Base-by-base conservation (phyloP, 2,329 filamentous ascomycete genomes). In the Pseudomassariella vexata region DNA sequence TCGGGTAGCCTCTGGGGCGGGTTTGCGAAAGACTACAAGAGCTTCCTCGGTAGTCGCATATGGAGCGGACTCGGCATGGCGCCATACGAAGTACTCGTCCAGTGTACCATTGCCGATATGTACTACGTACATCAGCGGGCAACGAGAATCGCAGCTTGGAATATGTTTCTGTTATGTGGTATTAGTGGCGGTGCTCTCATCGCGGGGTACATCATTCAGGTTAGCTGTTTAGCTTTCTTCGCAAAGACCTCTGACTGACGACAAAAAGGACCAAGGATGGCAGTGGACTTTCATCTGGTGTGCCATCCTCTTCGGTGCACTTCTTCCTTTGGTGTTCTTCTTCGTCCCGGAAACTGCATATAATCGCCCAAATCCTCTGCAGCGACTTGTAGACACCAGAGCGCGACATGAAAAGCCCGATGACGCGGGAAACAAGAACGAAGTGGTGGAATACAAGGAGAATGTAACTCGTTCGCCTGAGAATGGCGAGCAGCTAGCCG, bases 321-420 rank as follows among this genome's bases (percentile, higher is more conserved):
- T 69, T 30, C 49, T 62, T 12, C 40, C 67, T 10, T 47, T 65
- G 3, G 58, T 69, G 12, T 48, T 67, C 33, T 53, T 72, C 27
- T 63, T 71, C 34, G 66, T 70, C 4, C 68, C 67, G 1, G 68
- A 73, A 43, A 72, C 69, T 11, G 60, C 61, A 2, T 73, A 68
- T 48, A 55, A 53, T 34, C 54, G 67, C 15, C 43, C 45, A 12
- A 42, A 40, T 6, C 44, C 48, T 9, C 39, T 44, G 29, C 39
- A 44, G 5, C 43, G 41, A 18, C 23, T 46, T 9, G 32, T 12
- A 15, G 34, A 35, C 18, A 29, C 27, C 11, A 29, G 19, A 8
- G 22, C 22, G n/a, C 28, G 32, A 11, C 38, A 47, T 9, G 29
- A 37, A 9, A 47, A 45, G 15, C 30, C 33, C n/a, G 40, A 41